phyloP scores from a whole-genome alignment of 352 stramenopile species.

The Pythium periplocum region DNA sequence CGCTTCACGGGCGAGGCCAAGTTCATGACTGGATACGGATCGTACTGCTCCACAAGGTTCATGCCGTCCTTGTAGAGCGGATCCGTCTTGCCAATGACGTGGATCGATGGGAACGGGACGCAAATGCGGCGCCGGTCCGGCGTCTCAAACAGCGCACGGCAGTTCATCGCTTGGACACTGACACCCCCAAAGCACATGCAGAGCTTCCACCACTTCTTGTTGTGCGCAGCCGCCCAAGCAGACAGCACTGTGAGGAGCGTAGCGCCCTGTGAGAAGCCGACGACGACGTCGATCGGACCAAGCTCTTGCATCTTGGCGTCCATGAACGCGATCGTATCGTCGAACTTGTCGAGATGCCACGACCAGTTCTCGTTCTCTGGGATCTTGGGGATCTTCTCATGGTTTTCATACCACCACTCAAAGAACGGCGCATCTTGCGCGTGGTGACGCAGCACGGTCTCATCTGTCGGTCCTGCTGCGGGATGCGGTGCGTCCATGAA shows the following conservation, averaged over 20 bases:
- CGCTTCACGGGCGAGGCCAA: constrained; percentile 14
- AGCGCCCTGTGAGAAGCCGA: constrained; percentile 55
- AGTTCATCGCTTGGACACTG: constrained; percentile 25
- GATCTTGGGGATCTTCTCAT: constrained; percentile 7
- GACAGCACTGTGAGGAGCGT: constrained; percentile 38
- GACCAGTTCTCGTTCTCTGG: constrained; percentile 18
- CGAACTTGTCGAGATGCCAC: constrained; percentile 28
- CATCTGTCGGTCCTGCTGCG: constrained; percentile 16
- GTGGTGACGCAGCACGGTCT: constrained; percentile 14
- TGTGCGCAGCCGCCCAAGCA: constrained; percentile 28
- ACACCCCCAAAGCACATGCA: constrained; percentile 42
- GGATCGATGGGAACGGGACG: constrained; percentile 32
- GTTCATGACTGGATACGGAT: constrained; percentile 12
- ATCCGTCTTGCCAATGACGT: constrained; percentile 38
- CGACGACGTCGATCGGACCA: constrained; percentile 42
- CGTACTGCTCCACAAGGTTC: constrained; percentile 29
- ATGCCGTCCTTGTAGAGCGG: constrained; percentile 21
- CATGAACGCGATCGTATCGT: constrained; percentile 33
- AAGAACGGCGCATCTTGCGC: constrained; percentile 32
- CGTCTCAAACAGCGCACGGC: constrained; percentile 30
- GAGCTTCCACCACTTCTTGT: constrained; percentile 28
- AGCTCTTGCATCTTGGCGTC: constrained; percentile 27
- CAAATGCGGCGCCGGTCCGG: constrained; percentile 12
- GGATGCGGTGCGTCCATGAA: constrained; percentile 22
- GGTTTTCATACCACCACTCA: constrained; percentile 37